Base-by-base conservation (phyloP, 805 yeast species). In the Clavispora vitiphila region DNA sequence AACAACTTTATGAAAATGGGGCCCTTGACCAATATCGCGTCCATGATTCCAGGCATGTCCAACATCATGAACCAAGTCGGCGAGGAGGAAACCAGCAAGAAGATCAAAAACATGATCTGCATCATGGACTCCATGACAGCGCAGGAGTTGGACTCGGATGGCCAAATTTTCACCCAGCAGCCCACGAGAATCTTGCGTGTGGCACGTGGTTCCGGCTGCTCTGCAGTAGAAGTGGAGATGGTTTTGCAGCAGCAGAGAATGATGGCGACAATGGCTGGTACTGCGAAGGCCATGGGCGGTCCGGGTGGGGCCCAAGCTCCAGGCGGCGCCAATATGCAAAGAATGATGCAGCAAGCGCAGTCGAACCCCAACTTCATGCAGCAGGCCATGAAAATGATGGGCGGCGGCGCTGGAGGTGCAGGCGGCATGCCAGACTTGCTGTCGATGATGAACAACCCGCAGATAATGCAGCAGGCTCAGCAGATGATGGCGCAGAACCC, bases 71-170 rank as follows among this genome's bases (percentile, higher is more conserved):
- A 76, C 39, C 91, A 86, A 61, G 81, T 87, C 34, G 93, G 95
- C 21, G 97, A 89, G 60, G 96, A 88, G 54, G 98, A 93, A 55
- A 83, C 96, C 0, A 78, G 87, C n/a, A 74, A 77, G 41, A 76
- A 83, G 57, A 73, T 91, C 69, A 91, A 90, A 60, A 75, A 83
- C 49, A 88, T 91, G 95, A 81, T 91, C 35, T 90, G 78, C 56
- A 82, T 91, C 22, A 78, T 91, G 85, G 99, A 91, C 62, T 88
- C 97, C 2, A 91, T 91, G 99, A 91, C 96, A 1, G 82, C 81
- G 50, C 72, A 83, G 56, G 99, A 91, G 67, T 76, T 91, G 46
- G 96, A 88, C 55, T 78, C 87, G 49, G 98, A 91, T 61, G 98
- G 98, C 1, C 70, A 79, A 46, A 65, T 86, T 16, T 88, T 91